phyloP scores from a whole-genome alignment of 352 stramenopile species.

The Pythium diclinum region DNA sequence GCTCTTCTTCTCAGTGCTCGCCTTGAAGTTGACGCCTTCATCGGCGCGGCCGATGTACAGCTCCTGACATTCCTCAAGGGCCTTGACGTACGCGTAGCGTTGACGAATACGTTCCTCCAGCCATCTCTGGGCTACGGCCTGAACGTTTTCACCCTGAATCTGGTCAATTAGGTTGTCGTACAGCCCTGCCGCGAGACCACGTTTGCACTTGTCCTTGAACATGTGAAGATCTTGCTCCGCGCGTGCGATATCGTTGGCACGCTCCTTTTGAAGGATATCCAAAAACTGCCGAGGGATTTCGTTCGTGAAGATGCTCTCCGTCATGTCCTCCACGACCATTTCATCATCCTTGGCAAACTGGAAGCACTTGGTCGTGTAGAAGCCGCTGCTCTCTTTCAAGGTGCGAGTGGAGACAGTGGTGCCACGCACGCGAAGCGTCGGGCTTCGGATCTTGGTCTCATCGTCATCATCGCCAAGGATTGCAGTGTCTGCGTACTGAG shows the following conservation, averaged over 20 bases:
- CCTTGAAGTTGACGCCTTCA: slow-evolving; percentile 76
- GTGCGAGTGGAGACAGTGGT: slow-evolving; percentile 73
- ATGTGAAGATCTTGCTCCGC: slow-evolving; percentile 47
- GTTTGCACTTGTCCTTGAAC: slow-evolving; percentile 69
- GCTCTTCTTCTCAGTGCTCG: slow-evolving; percentile 83
- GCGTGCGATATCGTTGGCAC: slow-evolving; percentile 44
- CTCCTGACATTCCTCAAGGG: slow-evolving; percentile 64
- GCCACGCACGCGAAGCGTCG: slow-evolving; percentile 59
- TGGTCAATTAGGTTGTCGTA: slow-evolving; percentile 88
- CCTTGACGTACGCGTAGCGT: slow-evolving; percentile 65
- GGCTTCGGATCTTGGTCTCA: slow-evolving; percentile 7
- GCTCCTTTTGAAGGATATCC: slow-evolving; percentile 56
- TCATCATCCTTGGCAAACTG: slow-evolving; percentile 69
- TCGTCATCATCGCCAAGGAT: neutral
- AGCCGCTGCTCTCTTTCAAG: slow-evolving; percentile 70
- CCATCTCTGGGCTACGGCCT: slow-evolving; percentile 67
- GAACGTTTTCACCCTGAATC: slow-evolving; percentile 77
- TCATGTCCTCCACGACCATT: slow-evolving; percentile 83
- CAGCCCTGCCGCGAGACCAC: slow-evolving; percentile 48
- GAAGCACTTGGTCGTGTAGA: slow-evolving; percentile 80
- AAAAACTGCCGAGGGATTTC: slow-evolving; percentile 78
- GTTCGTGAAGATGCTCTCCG: slow-evolving; percentile 76
- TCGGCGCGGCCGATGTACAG: slow-evolving; percentile 63
- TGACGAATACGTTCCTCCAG: slow-evolving; percentile 68
- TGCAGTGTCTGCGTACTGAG: slow-evolving; percentile 26